Evolutionary conservation across 192 early-diverging fungal genomes (phyloP).

Genomic region (Allomyces arbusculus): DNA sequence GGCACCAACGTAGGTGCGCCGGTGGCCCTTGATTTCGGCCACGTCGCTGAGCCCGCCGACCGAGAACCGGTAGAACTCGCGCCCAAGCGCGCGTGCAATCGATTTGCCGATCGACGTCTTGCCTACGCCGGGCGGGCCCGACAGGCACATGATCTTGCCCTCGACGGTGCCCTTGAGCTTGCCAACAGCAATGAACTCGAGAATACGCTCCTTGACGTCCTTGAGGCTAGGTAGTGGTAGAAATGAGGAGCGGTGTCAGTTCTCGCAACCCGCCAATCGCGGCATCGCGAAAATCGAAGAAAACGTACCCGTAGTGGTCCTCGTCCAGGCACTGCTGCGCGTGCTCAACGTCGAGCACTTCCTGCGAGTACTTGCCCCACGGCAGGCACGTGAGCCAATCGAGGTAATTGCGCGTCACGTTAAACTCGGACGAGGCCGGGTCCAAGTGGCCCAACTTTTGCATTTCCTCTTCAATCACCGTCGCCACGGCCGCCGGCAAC

Average conservation of each 20-base stretch:
- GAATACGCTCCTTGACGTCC: constrained; percentile 96
- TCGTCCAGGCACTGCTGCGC: constrained; percentile 81
- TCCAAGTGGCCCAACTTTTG: constrained; percentile 82
- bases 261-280: no score
- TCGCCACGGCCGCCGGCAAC: constrained; percentile 78
- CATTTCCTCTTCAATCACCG: constrained; percentile 97
- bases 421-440: constrained; percentile 89
- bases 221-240: constrained; percentile 27
- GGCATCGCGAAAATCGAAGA: no score
- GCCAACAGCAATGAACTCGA: constrained; percentile 98
- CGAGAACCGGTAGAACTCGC: constrained; percentile 91
- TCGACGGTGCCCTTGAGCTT: constrained; percentile 87
- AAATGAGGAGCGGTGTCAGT: no score
- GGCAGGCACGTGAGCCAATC: constrained; percentile 97
- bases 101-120: constrained; percentile 97
- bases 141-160: constrained; percentile 94
- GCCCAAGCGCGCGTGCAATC: constrained; percentile 79
- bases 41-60: constrained; percentile 96
- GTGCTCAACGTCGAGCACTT: constrained; percentile 82
- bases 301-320: constrained; percentile 71
- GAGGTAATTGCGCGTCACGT: constrained; percentile 94
- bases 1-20: constrained; percentile 95
- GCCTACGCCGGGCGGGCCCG: constrained; percentile 88
- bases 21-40: constrained; percentile 97
- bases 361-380: constrained; percentile 74